Percentiles rank a stretch among this genome's conserved stretches.
Conservation (phyloP, 345 rosid genomes). For the Rhizophora mangle region DNA sequence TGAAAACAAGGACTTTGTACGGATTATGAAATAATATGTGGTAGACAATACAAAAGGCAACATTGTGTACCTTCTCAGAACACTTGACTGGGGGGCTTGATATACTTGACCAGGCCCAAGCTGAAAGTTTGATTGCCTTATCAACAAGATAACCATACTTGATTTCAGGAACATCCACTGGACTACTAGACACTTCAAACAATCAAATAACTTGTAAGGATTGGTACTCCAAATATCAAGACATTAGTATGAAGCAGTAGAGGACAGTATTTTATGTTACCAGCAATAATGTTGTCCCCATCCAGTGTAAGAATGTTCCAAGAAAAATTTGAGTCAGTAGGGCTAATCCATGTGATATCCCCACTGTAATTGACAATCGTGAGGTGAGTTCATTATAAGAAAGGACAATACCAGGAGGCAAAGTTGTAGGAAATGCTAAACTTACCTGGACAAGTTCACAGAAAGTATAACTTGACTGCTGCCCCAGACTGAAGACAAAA, state of each 20-base stretch:
- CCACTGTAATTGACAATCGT: conserved; percentile 49
- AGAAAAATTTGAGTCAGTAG: conserved; percentile 53
- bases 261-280: conserved; percentile 35
- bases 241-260: background rate
- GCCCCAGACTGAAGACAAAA: conserved; percentile 68
- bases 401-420: background rate
- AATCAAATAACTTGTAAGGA: conserved; percentile 12
- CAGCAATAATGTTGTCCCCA: conserved; percentile 74
- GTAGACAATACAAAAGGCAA: conserved; percentile 6
- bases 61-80: conserved; percentile 52
- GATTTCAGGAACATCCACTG: conserved; percentile 65
- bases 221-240: background rate
- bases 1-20: background rate
- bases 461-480: conserved; percentile 69
- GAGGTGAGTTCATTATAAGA: conserved; percentile 17
- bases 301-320: conserved; percentile 69
- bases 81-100: conserved; percentile 59
- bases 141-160: conserved; percentile 58
- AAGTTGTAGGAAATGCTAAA: background rate
- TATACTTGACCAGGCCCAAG: conserved; percentile 68
- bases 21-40: background rate
- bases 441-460: conserved; percentile 63
- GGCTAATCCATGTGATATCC: conserved; percentile 60
- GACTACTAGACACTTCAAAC: conserved; percentile 76
- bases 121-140: conserved; percentile 33